Evolutionary conservation across 2,329 filamentous ascomycete species (phyloP).

Genomic region (Aspergillus bombycis): DNA sequence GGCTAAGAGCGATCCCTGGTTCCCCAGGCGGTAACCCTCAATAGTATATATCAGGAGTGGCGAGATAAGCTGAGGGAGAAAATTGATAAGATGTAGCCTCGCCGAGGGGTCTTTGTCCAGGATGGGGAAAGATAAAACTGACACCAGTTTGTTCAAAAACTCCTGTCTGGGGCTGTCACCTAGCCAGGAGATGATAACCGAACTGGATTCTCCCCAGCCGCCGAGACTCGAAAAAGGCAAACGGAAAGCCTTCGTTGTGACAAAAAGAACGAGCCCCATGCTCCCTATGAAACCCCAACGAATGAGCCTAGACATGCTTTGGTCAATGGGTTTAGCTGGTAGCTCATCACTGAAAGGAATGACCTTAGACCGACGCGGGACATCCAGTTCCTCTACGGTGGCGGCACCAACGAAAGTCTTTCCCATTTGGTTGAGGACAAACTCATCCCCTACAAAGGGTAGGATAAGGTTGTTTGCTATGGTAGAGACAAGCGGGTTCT

Average conservation of each 20-base stretch:
- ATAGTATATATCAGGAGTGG: slow-evolving; percentile 2
- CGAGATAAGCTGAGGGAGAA: slow-evolving; percentile 3
- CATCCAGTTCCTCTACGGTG: neutral
- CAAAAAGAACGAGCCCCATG: neutral
- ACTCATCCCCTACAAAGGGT: neutral
- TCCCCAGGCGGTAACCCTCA: slow-evolving; percentile 2
- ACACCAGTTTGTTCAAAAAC: neutral
- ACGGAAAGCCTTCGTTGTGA: neutral
- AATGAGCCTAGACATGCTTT: neutral
- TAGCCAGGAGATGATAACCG: neutral
- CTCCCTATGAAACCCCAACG: neutral
- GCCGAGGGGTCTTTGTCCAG: neutral
- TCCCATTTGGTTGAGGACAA: neutral
- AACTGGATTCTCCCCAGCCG: neutral
- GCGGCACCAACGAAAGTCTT: neutral
- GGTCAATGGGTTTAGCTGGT: neutral
- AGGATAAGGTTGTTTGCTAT: neutral
- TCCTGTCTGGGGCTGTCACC: neutral
- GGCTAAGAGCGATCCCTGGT: neutral
- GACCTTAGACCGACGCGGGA: neutral
- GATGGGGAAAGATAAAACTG: neutral
- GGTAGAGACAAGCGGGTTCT: slow-evolving; percentile 1
- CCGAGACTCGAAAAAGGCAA: neutral
- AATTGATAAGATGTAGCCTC: neutral
- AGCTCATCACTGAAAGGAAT: slow-evolving; percentile 3